Base-by-base conservation (phyloP, 129 eudicot genomes). In the Flaveria robusta region DNA sequence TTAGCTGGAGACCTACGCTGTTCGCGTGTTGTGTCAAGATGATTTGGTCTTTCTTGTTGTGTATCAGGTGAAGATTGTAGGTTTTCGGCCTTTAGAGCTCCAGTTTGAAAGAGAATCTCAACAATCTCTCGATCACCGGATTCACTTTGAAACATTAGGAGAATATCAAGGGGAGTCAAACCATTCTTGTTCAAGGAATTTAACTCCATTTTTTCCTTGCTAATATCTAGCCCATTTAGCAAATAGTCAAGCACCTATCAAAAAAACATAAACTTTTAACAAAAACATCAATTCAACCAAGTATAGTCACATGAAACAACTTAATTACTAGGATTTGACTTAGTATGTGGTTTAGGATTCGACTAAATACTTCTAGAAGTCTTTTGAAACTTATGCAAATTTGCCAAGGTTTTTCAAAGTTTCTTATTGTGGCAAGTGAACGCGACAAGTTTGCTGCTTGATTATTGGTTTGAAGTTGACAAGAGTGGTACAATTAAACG, bases 101-200 rank as follows among this genome's bases (percentile, higher is more conserved):
- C 84, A 0, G 80, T 18, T 81, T 74, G 55, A 3, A 47, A 37
- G 41, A 81, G 80, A 50, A 81, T 68, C 46, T 81, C 76, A 16
- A 59, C 67, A 18, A 81, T 81, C 41, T 81, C 80, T 43, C 62
- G 74, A 70, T 75, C 85, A 52, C 85, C 81, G 18, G 77, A 59
- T 75, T 81, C 85, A 65, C 81, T 81, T 62, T 49, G 81, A 22
- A 62, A 81, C 68, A 62, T 50, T 26, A 49, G 73, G 39, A 81
- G 47, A 66, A 76, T 54, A 70, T 81, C 81, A 81, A 75, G 85
- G 27, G 85, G 81, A 71, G 77, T 75, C 19, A 81, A 71, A 69
- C 77, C 77, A 34, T 29, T 81, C 26, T 50, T 51, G 68, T 81
- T 81, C 43, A 75, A 62, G 22, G 73, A 62, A 83, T 71, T 82